Evolutionary conservation across 306 rosid species (phyloP), one percentile per base, ranked within the genome.

Genomic region (Betula pendula): DNA sequence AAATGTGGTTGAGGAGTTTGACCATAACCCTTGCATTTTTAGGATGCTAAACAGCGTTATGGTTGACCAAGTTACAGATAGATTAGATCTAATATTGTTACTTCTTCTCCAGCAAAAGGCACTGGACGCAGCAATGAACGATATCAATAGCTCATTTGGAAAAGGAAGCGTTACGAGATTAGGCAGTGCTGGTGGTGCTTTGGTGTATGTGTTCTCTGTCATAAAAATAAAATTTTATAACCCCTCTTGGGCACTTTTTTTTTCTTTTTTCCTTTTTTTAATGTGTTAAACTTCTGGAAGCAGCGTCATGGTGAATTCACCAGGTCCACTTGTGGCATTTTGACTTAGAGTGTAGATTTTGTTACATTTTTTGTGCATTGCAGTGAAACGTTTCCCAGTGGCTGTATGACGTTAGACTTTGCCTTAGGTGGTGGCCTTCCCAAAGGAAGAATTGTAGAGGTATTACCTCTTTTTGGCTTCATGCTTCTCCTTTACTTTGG

Each of bases 351-450:
- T 66, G 63, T 77, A 31, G 14, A 70, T 59, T 66, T 44, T 76
- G 29, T 58, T 10, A 75, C 58, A 48, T 51, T 81, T 45, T 51
- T 78, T 79, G 51, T 81, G 42, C 67, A 51, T 80, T 84, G 81
- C 90, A 95, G 98, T 74, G 99, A 95, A 87, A 95, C 99, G 20
- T 95, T 95, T 75, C 99, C 99, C 9, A 95, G 97, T 88, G 99
- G 99, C 73, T 95, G 97, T 82, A 90, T 95, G 90, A 86, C 96
- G 14, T 83, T 95, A 81, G 99, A 95, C 89, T 90, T 87, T 74
- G 99, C 97, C 75, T 88, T 95, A 80, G 97, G 99, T 29, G 99
- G 99, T 62, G 99, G 99, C 77, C 97, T 95, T 63, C 99, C 99
- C 6, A 90, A 80, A 76, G 99, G 99, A 74, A 91, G 99, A 91